Evolutionary conservation across 2,329 filamentous ascomycete genomes (phyloP).

Genomic region (Corynespora cassiicola): DNA sequence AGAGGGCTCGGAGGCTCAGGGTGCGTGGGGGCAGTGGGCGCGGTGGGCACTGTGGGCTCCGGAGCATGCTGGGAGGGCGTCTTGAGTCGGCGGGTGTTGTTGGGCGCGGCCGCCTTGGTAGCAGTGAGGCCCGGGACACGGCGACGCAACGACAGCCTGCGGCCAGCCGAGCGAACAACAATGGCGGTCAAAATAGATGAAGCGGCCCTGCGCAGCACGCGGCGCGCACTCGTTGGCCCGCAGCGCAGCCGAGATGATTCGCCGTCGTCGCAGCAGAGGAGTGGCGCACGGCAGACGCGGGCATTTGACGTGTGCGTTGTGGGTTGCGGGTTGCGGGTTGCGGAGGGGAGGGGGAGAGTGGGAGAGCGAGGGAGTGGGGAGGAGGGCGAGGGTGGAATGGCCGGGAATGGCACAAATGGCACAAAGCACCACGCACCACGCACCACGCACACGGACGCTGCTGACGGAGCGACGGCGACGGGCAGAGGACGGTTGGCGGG

Average conservation of each 20-base stretch:
- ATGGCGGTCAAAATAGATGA: constrained; percentile 32
- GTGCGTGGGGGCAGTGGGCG: constrained; percentile 23
- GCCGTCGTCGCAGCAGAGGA: constrained; percentile 26
- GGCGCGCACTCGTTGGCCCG: constrained; percentile 40
- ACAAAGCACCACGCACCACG: no score
- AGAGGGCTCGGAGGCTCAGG: constrained; percentile 23
- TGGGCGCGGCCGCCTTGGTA: constrained; percentile 25
- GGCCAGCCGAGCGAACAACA: constrained; percentile 17
- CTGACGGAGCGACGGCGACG: background rate
- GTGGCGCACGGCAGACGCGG: constrained; percentile 25
- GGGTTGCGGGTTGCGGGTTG: no score
- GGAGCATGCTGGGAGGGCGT: background rate
- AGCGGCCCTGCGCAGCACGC: constrained; percentile 26
- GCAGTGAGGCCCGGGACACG: constrained; percentile 26
- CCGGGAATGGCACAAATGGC: constrained; percentile 3
- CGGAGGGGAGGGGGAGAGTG: constrained; percentile 10
- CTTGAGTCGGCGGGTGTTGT: constrained; percentile 4
- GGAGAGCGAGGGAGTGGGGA: constrained; percentile 7
- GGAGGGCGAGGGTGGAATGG: constrained; percentile 3
- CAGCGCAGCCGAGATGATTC: constrained; percentile 21
- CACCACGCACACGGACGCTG: background rate
- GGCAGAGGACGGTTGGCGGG: background rate
- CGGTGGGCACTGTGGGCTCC: background rate
- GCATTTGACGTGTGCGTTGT: constrained; percentile 32
- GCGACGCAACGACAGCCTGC: constrained; percentile 8